Base-by-base conservation (phyloP, 805 yeast species). In the Yarrowia sp. region DNA sequence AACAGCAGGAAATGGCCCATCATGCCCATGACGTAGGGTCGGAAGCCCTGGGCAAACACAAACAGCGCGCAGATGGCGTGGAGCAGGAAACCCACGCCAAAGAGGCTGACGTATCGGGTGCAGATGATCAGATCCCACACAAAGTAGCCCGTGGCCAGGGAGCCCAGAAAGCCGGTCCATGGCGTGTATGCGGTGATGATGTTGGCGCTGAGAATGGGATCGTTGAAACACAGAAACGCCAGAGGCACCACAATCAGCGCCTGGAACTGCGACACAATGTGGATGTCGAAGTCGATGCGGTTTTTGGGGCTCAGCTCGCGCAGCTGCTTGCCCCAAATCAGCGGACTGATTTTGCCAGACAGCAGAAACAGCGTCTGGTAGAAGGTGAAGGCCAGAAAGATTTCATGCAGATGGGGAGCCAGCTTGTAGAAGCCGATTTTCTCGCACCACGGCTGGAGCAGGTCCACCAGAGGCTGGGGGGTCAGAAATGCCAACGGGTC, bases 101-200 rank as follows among this genome's bases (percentile, higher is more conserved):
- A 95, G 70, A 90, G 76, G 63, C 83, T 79, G 76, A 80, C 86
- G 79, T 90, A 82, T 64, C 78, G 78, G 9, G 87, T 8, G 75
- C 98, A 93, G 67, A 92, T 87, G 68, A 79, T 77, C 43, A 89
- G 70, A 77, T 95, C 99, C 99, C 99, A 95, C 24, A 91, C 72
- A 76, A 95, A 95, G 79, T 95, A 95, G 2, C 98, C 99, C 10
- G 83, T 75, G 10, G 96, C 87, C 68, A 88, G 74, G 0, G 97
- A 82, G 14, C 88, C 80, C 7, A 90, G 90, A 73, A 93, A 82
- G 0, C 91, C 92, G 0, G 87, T 87, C 74, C 86, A 90, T n/a
- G 91, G 90, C 66, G 88, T 86, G 74, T 85, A 83, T 55, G 92
- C 93, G n/a, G 85, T 79, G 30, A 90, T 78, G 7, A 89, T 83